Base-by-base conservation (phyloP, 805 yeast genomes). In the Suhomyces canberraensis region DNA sequence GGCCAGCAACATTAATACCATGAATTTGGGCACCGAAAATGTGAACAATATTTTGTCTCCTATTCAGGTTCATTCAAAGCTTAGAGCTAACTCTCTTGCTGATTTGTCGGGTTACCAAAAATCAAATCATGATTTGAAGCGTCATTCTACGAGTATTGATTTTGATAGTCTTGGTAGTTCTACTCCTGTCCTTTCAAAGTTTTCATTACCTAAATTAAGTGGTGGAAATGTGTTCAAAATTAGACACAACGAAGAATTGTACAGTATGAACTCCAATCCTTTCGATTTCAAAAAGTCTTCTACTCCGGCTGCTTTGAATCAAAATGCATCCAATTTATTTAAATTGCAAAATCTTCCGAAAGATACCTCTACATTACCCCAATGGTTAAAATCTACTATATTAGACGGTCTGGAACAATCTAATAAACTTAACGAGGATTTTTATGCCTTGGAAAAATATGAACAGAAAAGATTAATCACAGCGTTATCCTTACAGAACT, bases 381-480 rank as follows among this genome's bases (percentile, higher is more conserved):
- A 16, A 0, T 62, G 66, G 68, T 37, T 61, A 8, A 41, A 33
- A 4, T 8, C 25, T 2, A 34, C 52, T 2, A 31, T 51, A 3
- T 32, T 37, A 24, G 29, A 26, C 17, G 36, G 35, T 9, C 30
- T 25, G 5, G 31, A 40, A 9, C 36, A 32, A 42, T 25, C 48
- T 2, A 42, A 34, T n/a, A 50, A 44, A 16, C 50, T 62, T 17
- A 50, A 47, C 21, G 46, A 48, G 2, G 56, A 79, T 44, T 90
- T 88, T 56, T 74, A 76, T 45, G 61, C 61, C 31, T 64, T 90
- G 30, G 96, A 91, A 60, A 60, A 74, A 31, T 69, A 75, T 19
- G 97, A 90, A 54, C 78, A 78, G 44, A 70, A 69, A 13, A 66
- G 97, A 28, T 66, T 89, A 39, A 77, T 79, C 40, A 33, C 31